Evolutionary conservation across 495 filamentous ascomycete species (phyloP), one percentile per base, ranked within the genome.

Genomic region (Talaromyces thailandensis): DNA sequence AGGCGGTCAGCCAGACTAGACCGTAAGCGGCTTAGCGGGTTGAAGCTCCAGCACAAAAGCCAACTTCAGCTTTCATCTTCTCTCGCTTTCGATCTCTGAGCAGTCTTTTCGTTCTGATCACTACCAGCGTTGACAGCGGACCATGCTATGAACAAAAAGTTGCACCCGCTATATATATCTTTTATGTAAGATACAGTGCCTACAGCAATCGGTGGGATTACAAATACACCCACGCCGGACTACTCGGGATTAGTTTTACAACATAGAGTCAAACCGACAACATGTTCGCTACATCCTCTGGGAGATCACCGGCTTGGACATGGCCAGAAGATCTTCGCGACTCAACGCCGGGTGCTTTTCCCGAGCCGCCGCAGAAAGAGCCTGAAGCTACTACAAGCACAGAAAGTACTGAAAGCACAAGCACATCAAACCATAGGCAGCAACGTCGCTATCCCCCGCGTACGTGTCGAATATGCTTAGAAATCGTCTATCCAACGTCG

Each of bases 391-490:
- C 35, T 61, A 62, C 65, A 40, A 55, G 62, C 28, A 35, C 60
- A 28, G 55, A 64, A 28, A 50, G 53, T 51, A 43, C 61, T 43
- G 58, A 62, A 57, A 56, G 35, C 61, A 58, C 65, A 58, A 26
- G 35, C 21, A 61, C 59, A 35, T 11, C 64, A 58, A 25, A 55
- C 21, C 69, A 68, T 18, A 69, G 67, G 57, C 61, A 71, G 23
- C 67, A 74, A 64, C 79, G 74, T 63, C 79, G 82, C 65, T 92
- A 88, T 70, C 78, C 80, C 26, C 80, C 87, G 25, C 85, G 92
- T 51, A 87, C 83, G 60, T 98, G 94, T 72, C 90, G 94, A 58
- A 98, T 98, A 65, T 98, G 94, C 69, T 79, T 96, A 53, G 94
- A 97, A 64, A 86, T 80, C 1, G 90, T 96, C 26, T 74, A 85